Conservation (phyloP, 352 stramenopile genomes). For the Globisporangium nodosum region DNA sequence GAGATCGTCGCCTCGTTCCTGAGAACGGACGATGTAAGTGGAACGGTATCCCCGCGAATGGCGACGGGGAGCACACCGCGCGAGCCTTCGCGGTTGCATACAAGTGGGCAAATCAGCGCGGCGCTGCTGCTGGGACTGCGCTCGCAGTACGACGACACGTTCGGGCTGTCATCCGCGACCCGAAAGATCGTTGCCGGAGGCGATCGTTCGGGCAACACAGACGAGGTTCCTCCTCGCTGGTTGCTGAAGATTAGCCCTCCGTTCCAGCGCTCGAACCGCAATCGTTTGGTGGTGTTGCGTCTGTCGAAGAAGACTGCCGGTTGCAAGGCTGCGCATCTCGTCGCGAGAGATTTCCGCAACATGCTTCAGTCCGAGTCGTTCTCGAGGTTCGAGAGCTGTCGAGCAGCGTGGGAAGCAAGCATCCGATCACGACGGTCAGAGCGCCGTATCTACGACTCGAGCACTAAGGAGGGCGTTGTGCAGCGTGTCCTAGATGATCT, state of each 20-base stretch:
- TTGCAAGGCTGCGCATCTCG: constrained; percentile 35
- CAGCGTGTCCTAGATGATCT: constrained; percentile 51
- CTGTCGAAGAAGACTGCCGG: constrained; percentile 28
- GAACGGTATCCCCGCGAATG: background rate
- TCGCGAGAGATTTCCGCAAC: constrained; percentile 40
- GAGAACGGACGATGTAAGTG: background rate
- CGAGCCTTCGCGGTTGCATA: constrained; percentile 18
- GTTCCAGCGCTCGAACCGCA: constrained; percentile 52
- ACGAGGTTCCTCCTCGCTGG: constrained; percentile 42
- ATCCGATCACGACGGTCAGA: constrained; percentile 23
- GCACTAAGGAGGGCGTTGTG: constrained; percentile 34
- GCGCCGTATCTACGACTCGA: constrained; percentile 18
- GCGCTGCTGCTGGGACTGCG: constrained; percentile 46
- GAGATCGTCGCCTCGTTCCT: constrained; percentile 32
- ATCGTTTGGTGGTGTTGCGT: constrained; percentile 33
- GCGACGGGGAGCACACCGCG: background rate
- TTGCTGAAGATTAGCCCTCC: constrained; percentile 46
- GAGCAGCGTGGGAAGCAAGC: constrained; percentile 36
- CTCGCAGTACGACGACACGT: constrained; percentile 60
- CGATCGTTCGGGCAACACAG: background rate
- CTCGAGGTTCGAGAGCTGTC: constrained; percentile 39
- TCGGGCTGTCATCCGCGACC: constrained; percentile 36
- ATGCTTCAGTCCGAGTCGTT: constrained; percentile 24
- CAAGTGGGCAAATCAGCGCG: constrained; percentile 38
- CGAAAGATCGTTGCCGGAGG: constrained; percentile 15